A percentile compares a stretch with the other conserved stretches of the same genome.
These are phyloP conservation scores for Potentilla sterilis DNA, from an alignment of 306 rosid species.

Conservation along the genomic window DNA sequence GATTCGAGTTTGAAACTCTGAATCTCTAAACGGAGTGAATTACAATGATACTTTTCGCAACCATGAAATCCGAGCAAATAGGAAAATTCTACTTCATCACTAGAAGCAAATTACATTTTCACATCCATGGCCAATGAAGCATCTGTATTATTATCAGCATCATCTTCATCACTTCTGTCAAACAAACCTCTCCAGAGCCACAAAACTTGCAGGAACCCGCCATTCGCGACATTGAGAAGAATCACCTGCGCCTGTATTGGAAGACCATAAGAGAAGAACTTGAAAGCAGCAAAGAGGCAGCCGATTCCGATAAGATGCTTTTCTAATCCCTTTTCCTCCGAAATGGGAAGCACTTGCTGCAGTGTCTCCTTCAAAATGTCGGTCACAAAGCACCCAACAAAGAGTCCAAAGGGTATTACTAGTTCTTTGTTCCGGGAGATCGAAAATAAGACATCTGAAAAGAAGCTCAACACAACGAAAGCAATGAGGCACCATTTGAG, in stretches of 20 bases:
- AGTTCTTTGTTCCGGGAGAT: conserved; percentile 37
- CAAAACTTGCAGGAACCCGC: conserved; percentile 45
- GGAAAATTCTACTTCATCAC: background rate
- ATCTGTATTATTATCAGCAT: background rate
- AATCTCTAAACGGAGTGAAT: background rate
- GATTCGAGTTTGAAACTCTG: background rate
- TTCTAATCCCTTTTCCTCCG: conserved; percentile 30
- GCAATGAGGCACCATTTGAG: conserved; percentile 33
- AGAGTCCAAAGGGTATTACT: conserved; percentile 45
- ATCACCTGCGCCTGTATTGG: conserved; percentile 22
- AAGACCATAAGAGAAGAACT: conserved; percentile 26
- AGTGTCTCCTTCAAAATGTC: conserved; percentile 37
- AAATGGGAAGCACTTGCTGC: conserved; percentile 27
- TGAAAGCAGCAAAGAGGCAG: conserved; percentile 33
- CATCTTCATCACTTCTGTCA: background rate
- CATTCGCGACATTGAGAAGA: conserved; percentile 42
- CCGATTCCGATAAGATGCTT: conserved; percentile 31
- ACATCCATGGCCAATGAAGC: conserved; percentile 13
- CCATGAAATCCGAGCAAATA: background rate
- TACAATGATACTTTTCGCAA: background rate
- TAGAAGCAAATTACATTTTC: conserved; percentile 4
- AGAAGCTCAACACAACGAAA: conserved; percentile 20
- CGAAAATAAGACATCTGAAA: conserved; percentile 37
- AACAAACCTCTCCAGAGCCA: conserved; percentile 42
- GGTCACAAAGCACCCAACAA: conserved; percentile 38